phyloP scores from a whole-genome alignment of 305 asterid species.

The Fraxinus latifolia region DNA sequence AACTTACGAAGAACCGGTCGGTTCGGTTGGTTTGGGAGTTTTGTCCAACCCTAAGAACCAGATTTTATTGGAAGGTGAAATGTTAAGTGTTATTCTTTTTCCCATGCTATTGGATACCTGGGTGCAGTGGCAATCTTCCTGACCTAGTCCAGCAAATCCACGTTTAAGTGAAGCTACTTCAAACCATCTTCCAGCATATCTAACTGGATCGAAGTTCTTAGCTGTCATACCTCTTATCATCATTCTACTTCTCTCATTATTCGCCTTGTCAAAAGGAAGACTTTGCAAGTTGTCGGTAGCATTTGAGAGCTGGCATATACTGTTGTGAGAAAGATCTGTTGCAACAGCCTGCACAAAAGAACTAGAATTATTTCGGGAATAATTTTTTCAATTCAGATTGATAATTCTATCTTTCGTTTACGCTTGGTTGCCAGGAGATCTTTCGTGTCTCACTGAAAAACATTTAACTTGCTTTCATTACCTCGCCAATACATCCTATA shows the following conservation, averaged over 20 bases:
- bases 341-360: slow-evolving; percentile 53
- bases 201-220: slow-evolving; percentile 71
- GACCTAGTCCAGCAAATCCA: slow-evolving; percentile 95
- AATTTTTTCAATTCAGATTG: background rate
- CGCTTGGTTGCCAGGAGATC: background rate
- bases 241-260: slow-evolving; percentile 48
- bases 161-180: slow-evolving; percentile 95
- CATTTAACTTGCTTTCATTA: background rate
- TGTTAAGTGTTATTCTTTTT: background rate
- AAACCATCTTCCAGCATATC: slow-evolving; percentile 93
- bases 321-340: slow-evolving; percentile 31
- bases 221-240: slow-evolving; percentile 74
- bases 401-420: background rate
- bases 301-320: slow-evolving; percentile 48
- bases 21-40: background rate
- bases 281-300: slow-evolving; percentile 40
- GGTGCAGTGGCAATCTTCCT: slow-evolving; percentile 96
- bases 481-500: background rate
- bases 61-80: background rate
- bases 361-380: slow-evolving; percentile 6
- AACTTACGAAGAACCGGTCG: too few relatives aligned
- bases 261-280: slow-evolving; percentile 50
- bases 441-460: background rate
- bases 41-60: background rate
- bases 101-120: slow-evolving; percentile 45